Conservation (phyloP, 2,329 filamentous ascomycete genomes). For the Microdochium nivale region DNA sequence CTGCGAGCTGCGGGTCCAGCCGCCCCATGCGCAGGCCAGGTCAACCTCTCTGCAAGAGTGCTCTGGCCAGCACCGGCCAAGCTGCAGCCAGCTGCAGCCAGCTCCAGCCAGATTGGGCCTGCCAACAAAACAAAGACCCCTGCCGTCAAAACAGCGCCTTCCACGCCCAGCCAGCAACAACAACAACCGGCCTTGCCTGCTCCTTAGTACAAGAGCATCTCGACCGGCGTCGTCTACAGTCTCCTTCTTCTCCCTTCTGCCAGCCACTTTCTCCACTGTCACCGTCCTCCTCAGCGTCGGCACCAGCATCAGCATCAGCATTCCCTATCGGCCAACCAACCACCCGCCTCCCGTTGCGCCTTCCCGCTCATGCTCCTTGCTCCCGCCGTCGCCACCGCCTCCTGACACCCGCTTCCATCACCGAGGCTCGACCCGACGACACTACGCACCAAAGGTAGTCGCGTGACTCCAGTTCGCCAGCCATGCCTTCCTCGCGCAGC, state of each 20-base stretch:
- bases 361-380: background rate
- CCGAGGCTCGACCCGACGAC: too few species aligned
- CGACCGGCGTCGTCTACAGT: background rate
- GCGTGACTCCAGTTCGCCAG: background rate
- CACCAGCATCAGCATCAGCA: background rate
- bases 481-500: slow-evolving; percentile 36
- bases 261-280: background rate
- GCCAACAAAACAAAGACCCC: background rate
- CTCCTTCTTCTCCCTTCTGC: background rate
- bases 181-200: background rate
- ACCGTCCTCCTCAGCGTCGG: background rate
- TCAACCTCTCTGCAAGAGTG: too few species aligned
- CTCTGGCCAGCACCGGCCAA: too few species aligned
- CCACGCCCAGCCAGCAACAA: background rate
- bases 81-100: background rate
- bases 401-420: background rate
- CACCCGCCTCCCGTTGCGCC: background rate
- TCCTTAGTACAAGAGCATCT: background rate
- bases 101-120: background rate
- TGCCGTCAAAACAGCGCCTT: background rate
- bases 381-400: background rate
- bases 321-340: background rate
- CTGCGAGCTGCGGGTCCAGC: background rate
- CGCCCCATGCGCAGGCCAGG: background rate
- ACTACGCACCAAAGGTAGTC: too few species aligned